Conservation (phyloP, 345 rosid genomes). For the Citrus australasica region DNA sequence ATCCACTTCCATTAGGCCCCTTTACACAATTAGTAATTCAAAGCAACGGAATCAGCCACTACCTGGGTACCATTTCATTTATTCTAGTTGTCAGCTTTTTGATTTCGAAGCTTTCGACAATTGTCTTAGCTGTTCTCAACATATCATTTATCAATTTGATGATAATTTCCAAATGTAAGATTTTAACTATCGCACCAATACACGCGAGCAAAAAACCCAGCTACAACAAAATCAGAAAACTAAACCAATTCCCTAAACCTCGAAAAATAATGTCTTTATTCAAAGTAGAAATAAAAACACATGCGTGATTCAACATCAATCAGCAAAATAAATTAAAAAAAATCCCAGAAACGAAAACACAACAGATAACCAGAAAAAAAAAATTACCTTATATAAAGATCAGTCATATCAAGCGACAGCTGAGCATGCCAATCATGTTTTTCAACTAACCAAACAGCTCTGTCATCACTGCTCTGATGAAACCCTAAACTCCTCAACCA, state of each 20-base stretch:
- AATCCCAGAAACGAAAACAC: neutral
- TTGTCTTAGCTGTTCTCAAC: neutral
- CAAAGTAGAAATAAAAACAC: neutral
- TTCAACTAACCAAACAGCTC: constrained; percentile 73
- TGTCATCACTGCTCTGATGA: constrained; percentile 67
- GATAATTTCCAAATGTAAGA: neutral
- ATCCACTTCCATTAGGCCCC: neutral
- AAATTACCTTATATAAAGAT: constrained; percentile 69
- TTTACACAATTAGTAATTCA: neutral
- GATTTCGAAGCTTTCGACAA: neutral
- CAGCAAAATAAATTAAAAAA: neutral
- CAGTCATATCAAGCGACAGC: constrained; percentile 80
- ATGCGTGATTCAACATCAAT: neutral
- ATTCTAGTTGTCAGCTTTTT: neutral
- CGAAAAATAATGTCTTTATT: neutral
- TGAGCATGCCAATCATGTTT: constrained; percentile 91
- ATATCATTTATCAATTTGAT: neutral
- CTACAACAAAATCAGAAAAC: neutral
- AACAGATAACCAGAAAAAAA: neutral
- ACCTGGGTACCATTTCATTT: neutral
- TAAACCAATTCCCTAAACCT: neutral
- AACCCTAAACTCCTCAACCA: constrained; percentile 81
- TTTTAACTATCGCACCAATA: neutral
- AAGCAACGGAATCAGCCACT: neutral
- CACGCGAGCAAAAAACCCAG: neutral